phyloP scores from a whole-genome alignment of 2,329 filamentous ascomycete genomes.

The Phaeophleospora eucalypticola region DNA sequence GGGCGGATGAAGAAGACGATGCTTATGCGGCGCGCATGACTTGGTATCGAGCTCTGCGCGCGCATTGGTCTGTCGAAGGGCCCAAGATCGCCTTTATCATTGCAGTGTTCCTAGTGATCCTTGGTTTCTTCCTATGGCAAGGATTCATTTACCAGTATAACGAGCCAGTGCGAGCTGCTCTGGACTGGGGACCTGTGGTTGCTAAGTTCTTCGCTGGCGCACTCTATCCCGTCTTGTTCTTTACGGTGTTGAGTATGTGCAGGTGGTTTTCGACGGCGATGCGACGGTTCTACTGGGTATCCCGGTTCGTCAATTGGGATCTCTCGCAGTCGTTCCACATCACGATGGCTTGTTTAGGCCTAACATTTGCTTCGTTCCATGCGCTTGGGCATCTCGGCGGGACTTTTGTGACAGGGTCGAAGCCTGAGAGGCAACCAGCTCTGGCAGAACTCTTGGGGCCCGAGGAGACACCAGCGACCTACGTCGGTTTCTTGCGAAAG shows the following conservation, averaged over 20 bases:
- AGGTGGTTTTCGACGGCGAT: constrained; percentile 53
- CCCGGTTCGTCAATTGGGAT: constrained; percentile 56
- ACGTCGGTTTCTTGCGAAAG: constrained; percentile 46
- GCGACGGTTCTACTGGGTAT: constrained; percentile 50
- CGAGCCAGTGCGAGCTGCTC: constrained; percentile 44
- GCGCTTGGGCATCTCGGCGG: constrained; percentile 53
- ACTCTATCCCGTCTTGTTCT: constrained; percentile 56
- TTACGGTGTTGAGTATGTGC: constrained; percentile 56
- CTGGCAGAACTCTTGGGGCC: constrained; percentile 46
- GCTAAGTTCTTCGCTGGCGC: constrained; percentile 54
- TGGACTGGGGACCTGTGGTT: constrained; percentile 55
- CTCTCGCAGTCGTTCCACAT: constrained; percentile 54
- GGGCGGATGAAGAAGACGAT: constrained; percentile 47
- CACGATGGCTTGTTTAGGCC: constrained; percentile 49
- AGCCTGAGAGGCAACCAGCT: constrained; percentile 40
- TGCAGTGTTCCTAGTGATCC: constrained; percentile 46
- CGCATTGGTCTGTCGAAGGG: constrained; percentile 55
- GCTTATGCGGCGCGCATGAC: constrained; percentile 36
- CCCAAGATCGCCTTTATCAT: constrained; percentile 49
- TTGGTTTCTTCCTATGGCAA: constrained; percentile 55
- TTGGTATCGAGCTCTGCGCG: constrained; percentile 44
- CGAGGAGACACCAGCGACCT: constrained; percentile 43
- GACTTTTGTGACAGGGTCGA: constrained; percentile 50
- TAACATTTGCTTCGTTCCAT: constrained; percentile 51
- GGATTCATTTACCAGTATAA: constrained; percentile 49